Conservation (phyloP, 257 asterid genomes). For the Avicennia marina region DNA sequence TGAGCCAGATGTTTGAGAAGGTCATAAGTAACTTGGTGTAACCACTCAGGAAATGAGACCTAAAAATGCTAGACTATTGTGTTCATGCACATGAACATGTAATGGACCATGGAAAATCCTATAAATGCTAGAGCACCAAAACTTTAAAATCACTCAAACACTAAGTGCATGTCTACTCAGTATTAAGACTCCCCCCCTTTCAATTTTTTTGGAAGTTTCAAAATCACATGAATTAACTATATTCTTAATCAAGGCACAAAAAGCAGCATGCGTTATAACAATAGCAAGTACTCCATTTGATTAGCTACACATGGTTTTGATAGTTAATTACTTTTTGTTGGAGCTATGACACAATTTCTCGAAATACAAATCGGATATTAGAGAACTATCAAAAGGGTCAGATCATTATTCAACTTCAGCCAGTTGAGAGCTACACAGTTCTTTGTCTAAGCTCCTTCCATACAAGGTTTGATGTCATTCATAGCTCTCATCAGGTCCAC, state of each 20-base stretch:
- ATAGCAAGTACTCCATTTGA: background rate
- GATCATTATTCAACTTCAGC: too few species aligned
- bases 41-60: background rate
- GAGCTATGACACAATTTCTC: background rate
- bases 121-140: background rate
- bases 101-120: too few species aligned
- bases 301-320: constrained; percentile 11
- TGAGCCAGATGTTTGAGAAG: too few species aligned
- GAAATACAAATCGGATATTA: constrained; percentile 5
- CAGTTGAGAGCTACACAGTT: too few species aligned
- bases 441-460: too few species aligned
- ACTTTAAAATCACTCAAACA: background rate
- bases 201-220: background rate
- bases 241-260: too few species aligned
- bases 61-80: background rate
- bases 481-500: background rate
- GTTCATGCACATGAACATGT: background rate
- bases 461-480: background rate
- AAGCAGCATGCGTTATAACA: background rate
- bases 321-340: background rate
- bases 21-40: too few species aligned
- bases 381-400: too few species aligned
- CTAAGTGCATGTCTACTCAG: background rate
- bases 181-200: background rate
- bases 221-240: background rate